Conservation (phyloP, 208 protist species). For the Trypanosoma conorhini region DNA sequence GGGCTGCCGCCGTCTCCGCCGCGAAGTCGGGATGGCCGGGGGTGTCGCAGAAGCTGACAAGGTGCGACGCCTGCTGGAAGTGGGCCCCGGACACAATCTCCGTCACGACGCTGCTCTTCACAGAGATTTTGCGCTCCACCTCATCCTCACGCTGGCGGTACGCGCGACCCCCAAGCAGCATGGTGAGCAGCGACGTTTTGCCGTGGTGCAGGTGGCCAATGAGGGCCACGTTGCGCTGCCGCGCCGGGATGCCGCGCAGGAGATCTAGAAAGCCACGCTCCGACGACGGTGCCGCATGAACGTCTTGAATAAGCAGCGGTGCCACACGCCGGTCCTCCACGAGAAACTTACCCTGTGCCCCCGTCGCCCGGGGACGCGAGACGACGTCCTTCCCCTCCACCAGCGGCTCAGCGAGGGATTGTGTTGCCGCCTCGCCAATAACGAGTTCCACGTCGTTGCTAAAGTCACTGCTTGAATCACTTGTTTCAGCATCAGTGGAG, state of each 20-base stretch:
- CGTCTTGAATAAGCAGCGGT: constrained; percentile 29
- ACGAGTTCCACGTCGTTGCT: constrained; percentile 85
- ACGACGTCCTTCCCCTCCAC: constrained; percentile 42
- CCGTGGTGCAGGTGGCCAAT: constrained; percentile 97
- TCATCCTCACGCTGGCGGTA: constrained; percentile 68
- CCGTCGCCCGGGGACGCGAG: constrained; percentile 1
- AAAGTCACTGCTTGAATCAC: constrained; percentile 37
- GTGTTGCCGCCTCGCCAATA: constrained; percentile 70
- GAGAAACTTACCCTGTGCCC: constrained; percentile 35
- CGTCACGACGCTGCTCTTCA: constrained; percentile 74
- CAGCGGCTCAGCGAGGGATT: constrained; percentile 64
- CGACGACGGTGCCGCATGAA: neutral
- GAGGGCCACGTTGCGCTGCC: constrained; percentile 95
- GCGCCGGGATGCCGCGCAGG: constrained; percentile 52
- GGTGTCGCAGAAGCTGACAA: constrained; percentile 98
- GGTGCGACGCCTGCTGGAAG: constrained; percentile 53
- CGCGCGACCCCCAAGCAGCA: constrained; percentile 42
- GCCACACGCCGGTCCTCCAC: constrained; percentile 37
- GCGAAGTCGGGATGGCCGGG: constrained; percentile 98
- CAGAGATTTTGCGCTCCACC: constrained; percentile 54
- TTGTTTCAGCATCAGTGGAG: neutral
- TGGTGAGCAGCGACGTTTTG: constrained; percentile 97
- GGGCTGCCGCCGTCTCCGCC: constrained; percentile 93
- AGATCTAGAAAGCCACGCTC: constrained; percentile 45
- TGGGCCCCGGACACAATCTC: constrained; percentile 41